Evolutionary conservation across 441 rosid species (phyloP), one percentile per base, ranked within the genome.

Genomic region (Erodium texanum): DNA sequence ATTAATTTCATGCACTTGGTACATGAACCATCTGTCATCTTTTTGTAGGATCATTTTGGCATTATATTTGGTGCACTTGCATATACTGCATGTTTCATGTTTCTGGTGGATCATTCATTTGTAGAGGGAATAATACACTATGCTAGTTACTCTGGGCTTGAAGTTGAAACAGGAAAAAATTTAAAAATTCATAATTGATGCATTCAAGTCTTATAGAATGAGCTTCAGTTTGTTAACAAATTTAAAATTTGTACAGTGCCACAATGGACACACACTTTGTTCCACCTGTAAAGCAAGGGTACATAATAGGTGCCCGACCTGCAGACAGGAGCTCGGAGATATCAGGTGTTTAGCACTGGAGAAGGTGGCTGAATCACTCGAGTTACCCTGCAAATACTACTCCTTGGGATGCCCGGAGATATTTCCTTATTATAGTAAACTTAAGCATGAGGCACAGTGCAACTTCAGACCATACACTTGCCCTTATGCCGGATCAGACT

Each of bases 401-500:
- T 77, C 77, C 63, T 81, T 91, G 70, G 97, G 97, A 20, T 90
- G 97, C 73, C 93, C 96, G 8, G 92, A 86, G 82, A 91, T 87
- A 36, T 91, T 89, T 59, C 97, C 97, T 5, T 91, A 91, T 32
- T 91, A 89, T 78, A 84, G 93, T 81, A 91, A 91, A 75, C 93
- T 91, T 32, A 89, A 89, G 79, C 97, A 91, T 9, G 97, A 91
- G 80, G 80, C 82, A 3, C 64, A 81, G 41, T 91, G 97, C 83
- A 89, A 85, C 80, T 91, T 81, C 78, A 86, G 97, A 76, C 97
- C 97, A n/a, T 90, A 88, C 75, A 80, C 74, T 70, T 91, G 97
- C 71, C 97, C 97, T 1, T 91, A 91, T 59, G 97, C 97, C 70
- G 97, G 97, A 62, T 91, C 97, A 0, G 97, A 91, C 24, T 91